Percentiles rank a stretch among this genome's conserved stretches.
Conservation (phyloP, 2,329 filamentous ascomycete species). For the Stachybotrys elegans region DNA sequence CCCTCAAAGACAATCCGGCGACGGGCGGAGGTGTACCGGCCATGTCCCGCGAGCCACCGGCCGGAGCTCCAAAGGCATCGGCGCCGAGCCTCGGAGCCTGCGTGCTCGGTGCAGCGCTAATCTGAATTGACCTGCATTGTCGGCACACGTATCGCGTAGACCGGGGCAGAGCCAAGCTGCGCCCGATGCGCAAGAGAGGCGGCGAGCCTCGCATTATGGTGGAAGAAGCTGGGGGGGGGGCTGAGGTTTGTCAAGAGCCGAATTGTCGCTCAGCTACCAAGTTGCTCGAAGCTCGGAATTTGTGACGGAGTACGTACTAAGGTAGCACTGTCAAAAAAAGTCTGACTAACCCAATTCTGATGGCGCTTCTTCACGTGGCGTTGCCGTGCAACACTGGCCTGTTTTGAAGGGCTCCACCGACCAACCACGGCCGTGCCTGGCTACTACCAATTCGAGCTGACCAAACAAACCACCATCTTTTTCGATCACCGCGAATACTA, state of each 20-base stretch:
- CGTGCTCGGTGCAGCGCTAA: conserved; percentile 56
- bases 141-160: conserved; percentile 38
- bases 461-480: no score
- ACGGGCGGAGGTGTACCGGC: conserved; percentile 41
- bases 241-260: not conserved
- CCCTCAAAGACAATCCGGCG: no score
- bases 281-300: no score
- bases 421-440: no score
- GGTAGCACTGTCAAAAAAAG: not conserved
- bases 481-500: no score
- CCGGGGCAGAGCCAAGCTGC: conserved; percentile 20
- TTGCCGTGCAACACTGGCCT: no score
- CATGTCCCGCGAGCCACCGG: conserved; percentile 39
- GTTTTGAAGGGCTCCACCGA: no score
- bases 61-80: conserved; percentile 51
- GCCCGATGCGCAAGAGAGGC: conserved; percentile 31
- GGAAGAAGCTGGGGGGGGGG: conserved; percentile 4
- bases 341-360: not conserved
- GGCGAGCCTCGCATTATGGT: conserved; percentile 39
- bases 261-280: not conserved
- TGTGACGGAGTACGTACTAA: no score
- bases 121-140: conserved; percentile 57
- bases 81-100: conserved; percentile 44
- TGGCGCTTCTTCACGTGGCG: no score
- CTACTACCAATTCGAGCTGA: no score